Percentiles rank a stretch among this genome's conserved stretches.
These are phyloP conservation scores for Tremellales sp. DNA, from an alignment of 1,284 basidiomycete species.

Conservation along the genomic window DNA sequence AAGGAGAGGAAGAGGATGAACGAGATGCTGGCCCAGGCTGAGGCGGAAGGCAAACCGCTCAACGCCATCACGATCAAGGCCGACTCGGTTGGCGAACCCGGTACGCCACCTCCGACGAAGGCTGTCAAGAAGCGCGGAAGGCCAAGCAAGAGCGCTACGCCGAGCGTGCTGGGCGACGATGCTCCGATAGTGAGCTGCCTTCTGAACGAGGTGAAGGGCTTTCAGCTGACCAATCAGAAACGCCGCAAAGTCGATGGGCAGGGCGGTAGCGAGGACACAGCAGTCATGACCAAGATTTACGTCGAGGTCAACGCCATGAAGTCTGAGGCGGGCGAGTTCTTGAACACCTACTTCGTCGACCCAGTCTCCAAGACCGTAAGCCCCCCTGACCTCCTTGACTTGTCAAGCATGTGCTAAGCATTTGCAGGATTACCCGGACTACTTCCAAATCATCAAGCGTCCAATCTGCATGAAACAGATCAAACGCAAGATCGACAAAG, in stretches of 20 bases:
- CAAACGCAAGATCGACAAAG: conserved; percentile 71
- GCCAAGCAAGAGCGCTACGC: conserved; percentile 37
- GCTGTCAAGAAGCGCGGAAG: conserved; percentile 40
- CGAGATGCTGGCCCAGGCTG: conserved; percentile 34
- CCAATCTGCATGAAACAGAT: conserved; percentile 87
- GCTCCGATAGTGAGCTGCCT: conserved; percentile 26
- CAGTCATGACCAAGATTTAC: conserved; percentile 55
- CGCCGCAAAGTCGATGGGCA: conserved; percentile 31
- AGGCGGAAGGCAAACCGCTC: conserved; percentile 42
- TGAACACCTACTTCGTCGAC: conserved; percentile 78
- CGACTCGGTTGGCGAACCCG: conserved; percentile 3
- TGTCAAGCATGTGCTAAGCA: background rate
- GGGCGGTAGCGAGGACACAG: conserved; percentile 4
- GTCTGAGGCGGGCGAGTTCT: conserved; percentile 62
- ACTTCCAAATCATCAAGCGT: conserved; percentile 65
- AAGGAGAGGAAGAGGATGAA: conserved; percentile 40
- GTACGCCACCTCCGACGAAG: conserved; percentile 10
- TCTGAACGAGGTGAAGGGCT: background rate
- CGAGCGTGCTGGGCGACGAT: conserved; percentile 38
- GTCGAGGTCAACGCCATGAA: conserved; percentile 49
- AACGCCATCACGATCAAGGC: conserved; percentile 21
- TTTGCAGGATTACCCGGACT: conserved; percentile 68
- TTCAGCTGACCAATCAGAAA: conserved; percentile 29
- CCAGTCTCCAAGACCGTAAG: conserved; percentile 68
- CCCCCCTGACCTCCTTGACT: background rate